Percentiles rank a stretch among this genome's conserved stretches.
phyloP scores from a whole-genome alignment of 1,139 yeast species.

The Lodderomyces jiufengensis region DNA sequence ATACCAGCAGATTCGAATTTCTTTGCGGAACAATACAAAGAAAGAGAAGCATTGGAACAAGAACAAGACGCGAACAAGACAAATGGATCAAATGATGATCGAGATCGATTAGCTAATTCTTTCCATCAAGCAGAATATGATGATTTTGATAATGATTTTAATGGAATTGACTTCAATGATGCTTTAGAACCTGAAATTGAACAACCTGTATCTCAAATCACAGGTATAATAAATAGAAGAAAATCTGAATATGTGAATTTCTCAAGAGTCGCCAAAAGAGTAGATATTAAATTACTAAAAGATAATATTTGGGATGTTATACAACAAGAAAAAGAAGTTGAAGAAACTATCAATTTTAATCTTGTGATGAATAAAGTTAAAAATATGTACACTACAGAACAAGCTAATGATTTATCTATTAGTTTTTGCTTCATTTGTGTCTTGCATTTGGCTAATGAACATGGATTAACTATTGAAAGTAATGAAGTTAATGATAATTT shows the following conservation, averaged over 20 bases:
- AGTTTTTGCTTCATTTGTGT: slow-evolving; percentile 85
- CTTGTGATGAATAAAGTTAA: slow-evolving; percentile 50
- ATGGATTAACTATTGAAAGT: slow-evolving; percentile 64
- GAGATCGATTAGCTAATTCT: slow-evolving; percentile 36
- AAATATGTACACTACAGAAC: slow-evolving; percentile 49
- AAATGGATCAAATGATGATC: slow-evolving; percentile 17
- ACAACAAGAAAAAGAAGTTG: slow-evolving; percentile 16
- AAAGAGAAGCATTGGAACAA: slow-evolving; percentile 28
- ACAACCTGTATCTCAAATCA: neutral
- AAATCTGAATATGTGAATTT: slow-evolving; percentile 68
- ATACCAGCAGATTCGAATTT: slow-evolving; percentile 60
- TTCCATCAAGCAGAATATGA: slow-evolving; percentile 47
- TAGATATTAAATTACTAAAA: slow-evolving; percentile 75
- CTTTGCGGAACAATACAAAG: slow-evolving; percentile 68
- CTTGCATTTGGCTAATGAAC: slow-evolving; percentile 85
- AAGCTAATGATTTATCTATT: slow-evolving; percentile 68
- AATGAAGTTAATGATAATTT: slow-evolving; percentile 58
- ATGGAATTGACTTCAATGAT: slow-evolving; percentile 46
- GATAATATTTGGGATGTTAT: slow-evolving; percentile 78
- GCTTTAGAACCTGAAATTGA: slow-evolving; percentile 23
- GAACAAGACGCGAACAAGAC: slow-evolving; percentile 17
- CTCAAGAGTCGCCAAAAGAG: slow-evolving; percentile 79
- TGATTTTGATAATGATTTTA: slow-evolving; percentile 37
- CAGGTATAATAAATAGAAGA: slow-evolving; percentile 34
- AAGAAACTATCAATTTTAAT: slow-evolving; percentile 30